These are phyloP conservation scores for Rhododendron simsii DNA, from an alignment of 148 eudicot genomes.

Conservation along the genomic window DNA sequence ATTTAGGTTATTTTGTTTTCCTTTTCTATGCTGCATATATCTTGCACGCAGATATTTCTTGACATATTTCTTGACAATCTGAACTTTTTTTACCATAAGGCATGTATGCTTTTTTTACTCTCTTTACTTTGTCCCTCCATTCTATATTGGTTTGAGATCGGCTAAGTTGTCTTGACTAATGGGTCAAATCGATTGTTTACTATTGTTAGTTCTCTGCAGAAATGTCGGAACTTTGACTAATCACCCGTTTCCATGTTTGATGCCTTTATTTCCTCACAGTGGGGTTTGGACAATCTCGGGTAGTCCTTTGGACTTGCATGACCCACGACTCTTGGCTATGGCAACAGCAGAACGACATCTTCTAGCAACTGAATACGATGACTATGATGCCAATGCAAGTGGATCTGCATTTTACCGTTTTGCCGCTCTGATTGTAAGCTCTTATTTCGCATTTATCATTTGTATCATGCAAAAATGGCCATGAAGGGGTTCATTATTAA, in stretches of 20 bases:
- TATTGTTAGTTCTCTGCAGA: not conserved
- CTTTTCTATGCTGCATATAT: not conserved
- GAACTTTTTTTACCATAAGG: not conserved
- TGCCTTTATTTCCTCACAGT: conserved; percentile 6
- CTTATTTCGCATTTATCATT: not conserved
- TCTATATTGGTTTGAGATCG: no score
- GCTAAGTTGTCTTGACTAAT: not conserved
- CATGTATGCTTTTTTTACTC: not conserved
- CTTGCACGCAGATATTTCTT: not conserved
- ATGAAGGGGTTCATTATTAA: not conserved
- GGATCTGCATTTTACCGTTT: conserved; percentile 74
- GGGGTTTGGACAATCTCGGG: conserved; percentile 68
- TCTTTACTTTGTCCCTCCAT: not conserved
- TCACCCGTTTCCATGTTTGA: conserved; percentile 8
- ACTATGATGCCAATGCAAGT: conserved; percentile 62
- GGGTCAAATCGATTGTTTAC: not conserved
- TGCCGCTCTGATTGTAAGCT: conserved; percentile 66
- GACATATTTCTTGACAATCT: no score
- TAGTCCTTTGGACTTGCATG: conserved; percentile 59
- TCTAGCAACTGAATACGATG: conserved; percentile 77
- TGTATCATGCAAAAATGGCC: not conserved
- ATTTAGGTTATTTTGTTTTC: not conserved
- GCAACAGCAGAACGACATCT: conserved; percentile 70
- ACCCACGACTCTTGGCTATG: conserved; percentile 72
- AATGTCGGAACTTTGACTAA: not conserved